Evolutionary conservation across 768 basidiomycete species (phyloP).

Genomic region (Tylopilus subfusipes): DNA sequence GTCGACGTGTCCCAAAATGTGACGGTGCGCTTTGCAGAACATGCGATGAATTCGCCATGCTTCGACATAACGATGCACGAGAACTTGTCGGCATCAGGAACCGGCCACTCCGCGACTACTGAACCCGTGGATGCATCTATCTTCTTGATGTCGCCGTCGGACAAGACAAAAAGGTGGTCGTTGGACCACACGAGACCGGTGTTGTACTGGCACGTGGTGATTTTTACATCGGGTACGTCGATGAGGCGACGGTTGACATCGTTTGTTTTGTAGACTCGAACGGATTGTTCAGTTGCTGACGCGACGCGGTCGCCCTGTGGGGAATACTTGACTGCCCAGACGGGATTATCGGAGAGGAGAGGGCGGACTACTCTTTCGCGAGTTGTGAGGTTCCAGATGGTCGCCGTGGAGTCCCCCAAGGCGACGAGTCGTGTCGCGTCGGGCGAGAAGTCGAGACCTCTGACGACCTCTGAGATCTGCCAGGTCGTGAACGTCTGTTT

Average conservation of each 20-base stretch:
- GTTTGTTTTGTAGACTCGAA: neutral
- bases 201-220: neutral
- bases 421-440: constrained; percentile 1
- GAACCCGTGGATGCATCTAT: neutral
- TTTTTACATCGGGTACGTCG: neutral
- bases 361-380: neutral
- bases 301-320: neutral
- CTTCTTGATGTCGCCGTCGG: neutral
- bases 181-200: neutral
- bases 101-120: neutral
- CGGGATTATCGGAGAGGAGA: neutral
- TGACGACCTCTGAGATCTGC: neutral
- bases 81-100: rapidly evolving
- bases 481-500: neutral
- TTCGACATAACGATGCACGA: neutral
- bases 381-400: neutral
- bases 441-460: constrained; percentile 3
- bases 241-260: neutral
- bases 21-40: neutral
- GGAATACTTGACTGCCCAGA: neutral
- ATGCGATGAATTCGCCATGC: neutral
- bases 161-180: neutral
- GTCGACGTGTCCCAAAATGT: constrained; percentile 7
- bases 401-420: neutral
- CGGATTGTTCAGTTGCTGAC: neutral